These are phyloP conservation scores for Gynostemma pentaphyllum DNA, from an alignment of 306 rosid genomes.

Conservation along the genomic window DNA sequence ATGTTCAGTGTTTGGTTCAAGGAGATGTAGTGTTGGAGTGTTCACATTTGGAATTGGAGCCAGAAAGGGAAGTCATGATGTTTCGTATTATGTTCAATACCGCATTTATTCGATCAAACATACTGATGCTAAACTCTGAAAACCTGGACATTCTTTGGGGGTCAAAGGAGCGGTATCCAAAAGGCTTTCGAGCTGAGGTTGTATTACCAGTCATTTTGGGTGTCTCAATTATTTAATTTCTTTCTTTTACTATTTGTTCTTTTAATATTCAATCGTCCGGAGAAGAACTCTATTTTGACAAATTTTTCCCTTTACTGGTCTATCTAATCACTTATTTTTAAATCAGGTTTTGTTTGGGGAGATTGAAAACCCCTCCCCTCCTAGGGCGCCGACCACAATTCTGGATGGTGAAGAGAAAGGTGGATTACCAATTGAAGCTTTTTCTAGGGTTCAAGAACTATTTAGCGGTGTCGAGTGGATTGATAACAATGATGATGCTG, in stretches of 20 bases:
- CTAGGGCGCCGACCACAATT: conserved; percentile 56
- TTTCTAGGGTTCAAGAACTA: conserved; percentile 94
- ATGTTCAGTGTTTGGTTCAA: conserved; percentile 90
- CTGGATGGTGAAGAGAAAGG: conserved; percentile 93
- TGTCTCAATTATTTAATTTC: neutral
- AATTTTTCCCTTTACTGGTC: neutral
- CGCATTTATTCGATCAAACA: conserved; percentile 87
- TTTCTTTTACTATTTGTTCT: neutral
- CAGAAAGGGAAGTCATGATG: conserved; percentile 97
- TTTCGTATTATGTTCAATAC: conserved; percentile 91
- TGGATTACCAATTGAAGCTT: conserved; percentile 93
- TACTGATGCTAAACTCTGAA: conserved; percentile 71
- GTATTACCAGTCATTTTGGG: conserved; percentile 8
- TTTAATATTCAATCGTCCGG: neutral
- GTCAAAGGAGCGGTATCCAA: conserved; percentile 80
- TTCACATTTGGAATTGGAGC: conserved; percentile 79
- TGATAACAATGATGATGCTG: conserved; percentile 77
- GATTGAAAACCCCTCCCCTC: conserved; percentile 71
- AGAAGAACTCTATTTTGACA: neutral
- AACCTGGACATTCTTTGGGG: conserved; percentile 96
- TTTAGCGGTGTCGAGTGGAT: conserved; percentile 87
- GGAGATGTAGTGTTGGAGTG: conserved; percentile 99
- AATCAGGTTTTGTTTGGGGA: conserved; percentile 92
- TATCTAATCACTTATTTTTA: neutral
- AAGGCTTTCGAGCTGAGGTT: conserved; percentile 93